Base-by-base conservation (phyloP, 2,329 filamentous ascomycete genomes). In the Hypoxylon rubiginosum region DNA sequence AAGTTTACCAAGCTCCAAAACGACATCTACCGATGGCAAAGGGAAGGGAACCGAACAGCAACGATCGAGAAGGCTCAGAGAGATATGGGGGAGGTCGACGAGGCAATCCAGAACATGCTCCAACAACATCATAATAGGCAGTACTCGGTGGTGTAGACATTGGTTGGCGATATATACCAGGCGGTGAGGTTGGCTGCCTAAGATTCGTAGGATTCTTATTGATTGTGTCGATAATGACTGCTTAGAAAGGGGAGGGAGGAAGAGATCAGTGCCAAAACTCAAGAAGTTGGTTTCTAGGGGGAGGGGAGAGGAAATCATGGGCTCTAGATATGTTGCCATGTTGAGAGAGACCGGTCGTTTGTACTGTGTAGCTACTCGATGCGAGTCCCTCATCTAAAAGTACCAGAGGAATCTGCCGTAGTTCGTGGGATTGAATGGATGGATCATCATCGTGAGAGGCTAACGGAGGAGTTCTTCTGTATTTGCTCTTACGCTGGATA, bases 1-100 rank as follows among this genome's bases (percentile, higher is more conserved):
- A 90, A 92, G 69, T 87, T 90, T 75, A 83, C 84, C 76, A 93
- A 93, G 81, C 92, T 97, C 84, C 78, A 85, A 50, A 87, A 89
- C 62, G 91, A 94, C 75, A 87, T 97, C 75, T 82, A 85, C 71
- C 90, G 94, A 66, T 97, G 94, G 94, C 83, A 85, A 74, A 85
- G 84, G 51, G 92, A 96, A 79, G 91, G 91, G 66, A 91, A 92
- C 79, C 88, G 91, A 57, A 84, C 84, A 68, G 91, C 91, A 55
- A 90, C 92, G 58, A 91, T 97, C 77, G 88, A 90, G 77, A 87
- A 88, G 70, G 88, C 94, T 64, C 84, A 90, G 70, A 80, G 82
- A 58, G 92, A 94, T 73, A 92, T 95, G 78, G 77, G 80, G 49
- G 86, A 90, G 61, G 86, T 97, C 68, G 75, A 84, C 68, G 81